Evolutionary conservation across 2,329 filamentous ascomycete species (phyloP).

Genomic region (Pseudogymnoascus sp.): DNA sequence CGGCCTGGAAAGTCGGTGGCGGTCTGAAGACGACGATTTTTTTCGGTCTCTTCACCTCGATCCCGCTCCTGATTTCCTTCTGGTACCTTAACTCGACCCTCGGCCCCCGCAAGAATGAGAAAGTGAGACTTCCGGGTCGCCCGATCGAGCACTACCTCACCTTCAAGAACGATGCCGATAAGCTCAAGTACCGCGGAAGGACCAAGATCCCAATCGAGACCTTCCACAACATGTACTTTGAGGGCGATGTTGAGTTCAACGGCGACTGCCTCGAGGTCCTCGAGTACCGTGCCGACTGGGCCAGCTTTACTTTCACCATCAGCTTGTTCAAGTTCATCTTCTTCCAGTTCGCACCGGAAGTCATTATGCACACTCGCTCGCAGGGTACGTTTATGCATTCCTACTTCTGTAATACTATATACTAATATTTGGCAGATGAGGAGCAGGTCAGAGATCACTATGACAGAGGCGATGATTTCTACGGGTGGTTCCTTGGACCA

Average conservation of each 20-base stretch:
- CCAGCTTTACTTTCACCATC: constrained; percentile 84
- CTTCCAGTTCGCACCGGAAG: constrained; percentile 78
- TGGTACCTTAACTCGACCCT: constrained; percentile 76
- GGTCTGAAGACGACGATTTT: constrained; percentile 84
- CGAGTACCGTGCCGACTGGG: constrained; percentile 97
- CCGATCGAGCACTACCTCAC: constrained; percentile 86
- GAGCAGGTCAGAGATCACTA: constrained; percentile 98
- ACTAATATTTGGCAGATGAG: constrained; percentile 58
- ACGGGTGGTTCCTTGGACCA: constrained; percentile 95
- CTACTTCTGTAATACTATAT: neutral
- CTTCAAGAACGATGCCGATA: constrained; percentile 60
- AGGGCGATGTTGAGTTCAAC: constrained; percentile 91
- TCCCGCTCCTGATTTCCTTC: constrained; percentile 75
- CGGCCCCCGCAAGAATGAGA: constrained; percentile 87
- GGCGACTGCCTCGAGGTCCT: constrained; percentile 82
- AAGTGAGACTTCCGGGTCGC: constrained; percentile 77
- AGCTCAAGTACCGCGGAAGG: constrained; percentile 64
- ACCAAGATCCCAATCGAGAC: constrained; percentile 86
- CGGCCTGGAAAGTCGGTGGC: constrained; percentile 77
- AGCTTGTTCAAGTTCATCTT: constrained; percentile 84
- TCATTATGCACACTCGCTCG: constrained; percentile 85
- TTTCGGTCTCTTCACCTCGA: constrained; percentile 69
- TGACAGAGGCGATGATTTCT: constrained; percentile 96
- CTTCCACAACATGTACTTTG: constrained; percentile 97
- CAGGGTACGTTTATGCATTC: constrained; percentile 54